Evolutionary conservation across 352 stramenopile species (phyloP), one percentile per base, ranked within the genome.

Genomic region (Globisporangium emineosum): DNA sequence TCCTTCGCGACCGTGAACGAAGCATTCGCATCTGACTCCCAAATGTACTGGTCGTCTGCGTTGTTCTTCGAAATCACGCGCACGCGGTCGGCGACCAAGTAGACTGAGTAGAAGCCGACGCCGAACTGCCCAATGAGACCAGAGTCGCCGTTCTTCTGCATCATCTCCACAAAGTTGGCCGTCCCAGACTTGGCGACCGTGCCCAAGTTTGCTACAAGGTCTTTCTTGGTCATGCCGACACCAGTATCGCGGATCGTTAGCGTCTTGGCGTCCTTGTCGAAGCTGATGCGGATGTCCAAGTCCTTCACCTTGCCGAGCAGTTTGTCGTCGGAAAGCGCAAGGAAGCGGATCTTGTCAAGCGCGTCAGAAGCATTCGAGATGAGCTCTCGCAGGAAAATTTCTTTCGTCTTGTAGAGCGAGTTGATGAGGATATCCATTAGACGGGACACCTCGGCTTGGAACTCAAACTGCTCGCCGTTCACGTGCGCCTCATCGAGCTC

Each of bases 71-170:
- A 98, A 27, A 98, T 84, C 35, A 99, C 97, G 58, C 94, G 89
- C 53, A 99, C 94, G 51, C 84, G 81, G 79, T 99, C 96, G 0
- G 96, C 89, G 8, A 99, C 97, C 19, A 99, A 75, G 80, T 99
- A 99, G 29, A 98, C 91, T 12, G 97, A 99, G 82, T 99, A 99
- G 78, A 99, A 99, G 35, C 98, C 98, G 30, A 99, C 98, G 60
- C 98, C 98, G 72, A 99, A 99, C 85, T 99, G 97, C 55, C 98
- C 98, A 71, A 99, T 99, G 67, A 99, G 88, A 58, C 67, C 93
- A 61, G 98, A 85, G 68, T 99, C 92, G 10, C 81, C 84, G 25
- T 84, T 86, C 47, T 91, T 88, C 57, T 96, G 87, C 71, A 99
- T 87, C 29, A 90, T 86, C 71, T 99, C 97, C 27, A 99, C 87